Evolutionary conservation across 345 rosid species (phyloP), one percentile per base, ranked within the genome.

Genomic region (Passiflora organensis): DNA sequence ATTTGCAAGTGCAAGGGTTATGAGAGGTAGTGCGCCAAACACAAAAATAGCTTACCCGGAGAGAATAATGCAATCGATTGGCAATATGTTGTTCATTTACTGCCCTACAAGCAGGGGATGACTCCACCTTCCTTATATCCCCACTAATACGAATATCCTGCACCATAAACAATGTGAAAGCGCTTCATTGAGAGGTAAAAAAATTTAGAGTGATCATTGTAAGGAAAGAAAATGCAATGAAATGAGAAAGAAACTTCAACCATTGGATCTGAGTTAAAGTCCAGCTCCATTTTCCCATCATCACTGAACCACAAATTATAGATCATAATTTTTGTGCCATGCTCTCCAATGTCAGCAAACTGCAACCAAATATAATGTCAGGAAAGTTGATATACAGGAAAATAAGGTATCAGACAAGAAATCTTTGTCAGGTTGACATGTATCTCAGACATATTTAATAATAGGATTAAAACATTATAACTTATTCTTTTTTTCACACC

Each of bases 291-390:
- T 22, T 65, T 76, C 25, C 82, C 86, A 41, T 77, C 87, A 25
- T 84, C 77, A 66, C 56, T 78, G 65, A 71, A 69, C 99, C 99
- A 93, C 57, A 93, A 54, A 70, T 93, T 93, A 74, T 89, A 93
- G 62, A 93, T 65, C 13, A 89, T 71, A 58, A 93, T 72, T 77
- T 86, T 93, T 50, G 99, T 93, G 51, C 99, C 99, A 78, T 81
- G 95, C 12, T 73, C 21, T 42, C 84, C 89, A 59, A 93, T 59
- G 64, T 84, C 82, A 46, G 82, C 83, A 80, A 86, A 84, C 99
- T 93, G 95, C 73, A 58, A 68, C 53, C 19, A 65, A 54, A 48
- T 51, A 28, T 22, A 28, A 54, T 52, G 48, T 32, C 53, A 20
- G 14, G 5, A 41, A 41, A 41, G 43, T 15, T 11, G 43, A 11